phyloP scores from a whole-genome alignment of 2,329 filamentous ascomycete species.

The Aquanectria penicillioides region DNA sequence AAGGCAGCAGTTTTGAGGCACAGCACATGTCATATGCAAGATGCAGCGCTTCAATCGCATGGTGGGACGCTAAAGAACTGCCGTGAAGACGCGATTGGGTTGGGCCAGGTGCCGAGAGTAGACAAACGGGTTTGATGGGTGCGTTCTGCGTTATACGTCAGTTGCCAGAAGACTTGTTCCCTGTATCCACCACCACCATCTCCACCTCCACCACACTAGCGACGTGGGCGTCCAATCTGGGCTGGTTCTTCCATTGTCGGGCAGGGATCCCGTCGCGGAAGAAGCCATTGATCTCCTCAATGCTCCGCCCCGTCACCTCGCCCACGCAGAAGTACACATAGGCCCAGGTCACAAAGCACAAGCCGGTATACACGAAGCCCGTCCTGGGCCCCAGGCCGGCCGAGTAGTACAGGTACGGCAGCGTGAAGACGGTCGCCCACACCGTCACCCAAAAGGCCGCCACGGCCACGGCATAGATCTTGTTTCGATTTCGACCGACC shows the following conservation, averaged over 20 bases:
- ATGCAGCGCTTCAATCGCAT: too few species aligned
- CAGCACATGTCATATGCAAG: too few species aligned
- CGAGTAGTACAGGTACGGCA: slow-evolving; percentile 54
- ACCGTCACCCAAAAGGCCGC: slow-evolving; percentile 55
- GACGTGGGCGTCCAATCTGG: slow-evolving; percentile 18
- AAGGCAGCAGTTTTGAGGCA: too few species aligned
- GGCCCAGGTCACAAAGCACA: slow-evolving; percentile 45
- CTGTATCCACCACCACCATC: slow-evolving; percentile 11
- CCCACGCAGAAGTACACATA: slow-evolving; percentile 52
- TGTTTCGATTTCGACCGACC: slow-evolving; percentile 55
- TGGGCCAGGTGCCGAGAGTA: too few species aligned
- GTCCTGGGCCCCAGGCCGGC: slow-evolving; percentile 50
- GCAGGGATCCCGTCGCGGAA: slow-evolving; percentile 41
- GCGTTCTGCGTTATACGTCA: too few species aligned
- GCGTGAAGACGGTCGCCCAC: slow-evolving; percentile 52
- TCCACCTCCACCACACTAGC: slow-evolving; percentile 1
- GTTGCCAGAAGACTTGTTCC: slow-evolving; percentile 8
- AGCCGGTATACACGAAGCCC: slow-evolving; percentile 49
- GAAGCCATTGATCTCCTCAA: slow-evolving; percentile 44
- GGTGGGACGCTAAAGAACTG: too few species aligned
- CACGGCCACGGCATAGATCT: slow-evolving; percentile 47
- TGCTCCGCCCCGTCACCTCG: slow-evolving; percentile 42
- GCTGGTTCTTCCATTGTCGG: slow-evolving; percentile 40
- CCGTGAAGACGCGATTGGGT: too few species aligned
- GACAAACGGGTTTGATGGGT: too few species aligned